A percentile compares a stretch with the other conserved stretches of the same genome.
Evolutionary conservation across 805 yeast genomes (phyloP).

Genomic region (Wickerhamiella azyma): DNA sequence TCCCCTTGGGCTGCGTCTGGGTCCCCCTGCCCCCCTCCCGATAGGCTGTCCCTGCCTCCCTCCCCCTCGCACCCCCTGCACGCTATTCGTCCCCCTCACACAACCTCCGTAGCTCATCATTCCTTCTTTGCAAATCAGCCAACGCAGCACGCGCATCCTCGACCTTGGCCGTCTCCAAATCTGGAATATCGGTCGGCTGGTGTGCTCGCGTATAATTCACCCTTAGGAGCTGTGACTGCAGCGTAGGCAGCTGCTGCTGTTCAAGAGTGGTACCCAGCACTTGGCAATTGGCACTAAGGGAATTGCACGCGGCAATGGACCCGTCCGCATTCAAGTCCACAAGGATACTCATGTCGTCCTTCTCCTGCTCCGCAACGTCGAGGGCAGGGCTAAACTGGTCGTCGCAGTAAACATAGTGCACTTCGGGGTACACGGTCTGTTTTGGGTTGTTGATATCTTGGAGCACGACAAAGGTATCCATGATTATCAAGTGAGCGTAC

Average conservation of each 20-base stretch:
- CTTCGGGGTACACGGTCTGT: conserved; percentile 25
- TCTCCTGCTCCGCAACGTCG: conserved; percentile 22
- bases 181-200: conserved; percentile 16
- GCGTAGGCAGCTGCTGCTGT: conserved; percentile 15
- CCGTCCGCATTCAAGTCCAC: conserved; percentile 28
- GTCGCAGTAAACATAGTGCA: conserved; percentile 27
- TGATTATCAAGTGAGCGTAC: too few relatives aligned
- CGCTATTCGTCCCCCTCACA: not conserved
- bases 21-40: too few relatives aligned
- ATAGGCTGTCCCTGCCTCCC: too few relatives aligned
- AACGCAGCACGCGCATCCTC: conserved; percentile 11
- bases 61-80: too few relatives aligned
- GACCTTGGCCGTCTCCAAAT: conserved; percentile 12
- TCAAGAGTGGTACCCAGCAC: conserved; percentile 19
- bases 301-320: conserved; percentile 21
- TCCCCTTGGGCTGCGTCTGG: too few relatives aligned
- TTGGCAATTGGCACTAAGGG: conserved; percentile 29
- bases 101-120: conserved; percentile 11
- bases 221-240: conserved; percentile 12
- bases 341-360: conserved; percentile 24
- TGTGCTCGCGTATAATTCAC: conserved; percentile 14
- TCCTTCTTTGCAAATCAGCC: conserved; percentile 14
- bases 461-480: conserved; percentile 14
- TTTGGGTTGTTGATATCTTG: conserved; percentile 12
- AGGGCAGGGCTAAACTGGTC: conserved; percentile 26